A percentile compares a stretch with the other conserved stretches of the same genome.
Evolutionary conservation across 2,329 filamentous ascomycete species (phyloP).

Genomic region (Escovopsis sp.): DNA sequence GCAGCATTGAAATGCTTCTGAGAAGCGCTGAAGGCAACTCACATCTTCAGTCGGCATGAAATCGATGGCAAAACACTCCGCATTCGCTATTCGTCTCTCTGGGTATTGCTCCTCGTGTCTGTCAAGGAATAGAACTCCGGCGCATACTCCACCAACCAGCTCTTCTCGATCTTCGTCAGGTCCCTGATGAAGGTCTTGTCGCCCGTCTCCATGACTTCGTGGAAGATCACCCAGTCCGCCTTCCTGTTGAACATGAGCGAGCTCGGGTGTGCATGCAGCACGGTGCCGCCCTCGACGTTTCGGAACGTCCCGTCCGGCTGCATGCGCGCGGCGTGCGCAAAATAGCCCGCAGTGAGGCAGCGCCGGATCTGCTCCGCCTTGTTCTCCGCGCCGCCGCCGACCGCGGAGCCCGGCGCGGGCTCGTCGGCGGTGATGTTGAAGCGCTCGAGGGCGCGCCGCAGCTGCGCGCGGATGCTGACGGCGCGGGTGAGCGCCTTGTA

Average conservation of each 20-base stretch:
- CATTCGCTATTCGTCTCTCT: constrained; percentile 5
- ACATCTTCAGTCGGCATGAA: background rate
- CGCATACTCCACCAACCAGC: constrained; percentile 83
- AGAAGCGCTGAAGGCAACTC: no score
- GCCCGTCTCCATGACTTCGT: constrained; percentile 80
- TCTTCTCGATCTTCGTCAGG: constrained; percentile 83
- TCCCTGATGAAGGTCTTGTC: constrained; percentile 84
- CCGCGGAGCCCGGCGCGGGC: constrained; percentile 12
- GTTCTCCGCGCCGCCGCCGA: constrained; percentile 10
- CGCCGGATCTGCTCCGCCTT: constrained; percentile 62
- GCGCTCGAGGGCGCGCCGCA: constrained; percentile 74
- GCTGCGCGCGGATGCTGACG: constrained; percentile 72
- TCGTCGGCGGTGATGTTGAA: constrained; percentile 55
- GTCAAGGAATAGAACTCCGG: constrained; percentile 63
- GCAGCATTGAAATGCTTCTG: no score
- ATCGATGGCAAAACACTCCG: background rate
- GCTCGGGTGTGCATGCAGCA: constrained; percentile 77
- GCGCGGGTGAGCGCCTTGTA: constrained; percentile 72
- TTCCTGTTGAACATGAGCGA: constrained; percentile 94
- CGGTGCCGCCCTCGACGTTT: constrained; percentile 66
- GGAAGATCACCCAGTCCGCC: constrained; percentile 91
- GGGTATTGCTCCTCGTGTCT: constrained; percentile 10
- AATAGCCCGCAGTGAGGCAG: constrained; percentile 81
- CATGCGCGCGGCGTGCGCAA: constrained; percentile 88
- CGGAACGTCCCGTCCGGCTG: constrained; percentile 81